phyloP scores from a whole-genome alignment of 306 rosid species.

The Rubus idaeus region DNA sequence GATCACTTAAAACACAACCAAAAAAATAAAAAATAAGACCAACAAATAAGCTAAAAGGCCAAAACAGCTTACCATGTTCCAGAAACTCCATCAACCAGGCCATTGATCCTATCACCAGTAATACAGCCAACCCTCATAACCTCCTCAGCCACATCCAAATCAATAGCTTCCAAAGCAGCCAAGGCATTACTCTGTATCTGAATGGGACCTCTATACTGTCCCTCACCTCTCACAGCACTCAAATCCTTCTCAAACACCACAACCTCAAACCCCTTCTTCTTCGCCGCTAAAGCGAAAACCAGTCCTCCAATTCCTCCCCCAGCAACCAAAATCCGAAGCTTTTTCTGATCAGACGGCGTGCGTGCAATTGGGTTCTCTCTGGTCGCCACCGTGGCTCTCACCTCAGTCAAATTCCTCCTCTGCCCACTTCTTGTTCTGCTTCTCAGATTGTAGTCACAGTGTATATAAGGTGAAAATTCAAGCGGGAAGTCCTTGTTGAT shows the following conservation, averaged over 20 bases:
- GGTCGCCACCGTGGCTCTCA: slow-evolving; percentile 42
- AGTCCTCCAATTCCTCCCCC: slow-evolving; percentile 98
- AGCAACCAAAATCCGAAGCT: slow-evolving; percentile 69
- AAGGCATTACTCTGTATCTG: slow-evolving; percentile 97
- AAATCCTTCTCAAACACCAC: slow-evolving; percentile 93
- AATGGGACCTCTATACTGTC: slow-evolving; percentile 96
- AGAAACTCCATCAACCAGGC: slow-evolving; percentile 90
- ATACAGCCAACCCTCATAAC: slow-evolving; percentile 86
- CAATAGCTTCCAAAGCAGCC: slow-evolving; percentile 97
- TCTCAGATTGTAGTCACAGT: slow-evolving; percentile 22
- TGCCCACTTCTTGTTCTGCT: slow-evolving; percentile 30
- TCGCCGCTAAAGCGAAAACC: slow-evolving; percentile 93
- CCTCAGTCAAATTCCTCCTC: slow-evolving; percentile 34
- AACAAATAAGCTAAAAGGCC: slow-evolving; percentile 14
- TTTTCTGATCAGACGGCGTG: slow-evolving; percentile 37
- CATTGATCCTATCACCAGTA: slow-evolving; percentile 94
- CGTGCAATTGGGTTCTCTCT: slow-evolving; percentile 30
- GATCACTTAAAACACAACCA: not conserved
- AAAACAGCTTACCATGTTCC: slow-evolving; percentile 68
- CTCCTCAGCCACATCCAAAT: slow-evolving; percentile 85
- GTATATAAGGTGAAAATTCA: slow-evolving; percentile 35
- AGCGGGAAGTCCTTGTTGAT: slow-evolving; percentile 34
- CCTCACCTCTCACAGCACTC: slow-evolving; percentile 96
- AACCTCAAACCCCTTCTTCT: slow-evolving; percentile 89
- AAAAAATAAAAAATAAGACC: not conserved